Evolutionary conservation across 2,329 filamentous ascomycete species (phyloP).

Genomic region (Harringtonia lauricola): DNA sequence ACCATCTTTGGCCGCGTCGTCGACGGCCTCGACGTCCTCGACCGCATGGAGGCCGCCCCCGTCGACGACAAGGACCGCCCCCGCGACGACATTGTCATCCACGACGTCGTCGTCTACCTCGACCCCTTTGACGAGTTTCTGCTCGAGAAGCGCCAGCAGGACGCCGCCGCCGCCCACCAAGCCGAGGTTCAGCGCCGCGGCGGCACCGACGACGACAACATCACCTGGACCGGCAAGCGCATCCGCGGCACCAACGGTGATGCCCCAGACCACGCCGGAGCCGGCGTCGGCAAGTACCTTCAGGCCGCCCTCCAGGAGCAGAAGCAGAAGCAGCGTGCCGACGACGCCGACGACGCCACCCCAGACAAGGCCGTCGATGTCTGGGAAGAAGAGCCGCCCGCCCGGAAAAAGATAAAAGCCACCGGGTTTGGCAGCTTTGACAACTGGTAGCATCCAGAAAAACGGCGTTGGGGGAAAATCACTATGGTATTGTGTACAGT

Average conservation of each 20-base stretch:
- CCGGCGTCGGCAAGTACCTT: slow-evolving; percentile 69
- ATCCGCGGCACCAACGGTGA: slow-evolving; percentile 46
- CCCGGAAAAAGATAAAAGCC: slow-evolving; percentile 68
- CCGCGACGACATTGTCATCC: slow-evolving; percentile 66
- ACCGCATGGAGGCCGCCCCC: slow-evolving; percentile 65
- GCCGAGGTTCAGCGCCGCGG: slow-evolving; percentile 53
- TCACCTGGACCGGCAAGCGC: slow-evolving; percentile 94
- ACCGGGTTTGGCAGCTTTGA: slow-evolving; percentile 94
- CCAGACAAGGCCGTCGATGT: not conserved
- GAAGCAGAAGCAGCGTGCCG: slow-evolving; percentile 6
- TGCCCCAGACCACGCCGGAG: slow-evolving; percentile 9
- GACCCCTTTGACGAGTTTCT: slow-evolving; percentile 94
- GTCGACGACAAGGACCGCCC: slow-evolving; percentile 69
- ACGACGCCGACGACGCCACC: not conserved
- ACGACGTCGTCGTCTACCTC: slow-evolving; percentile 75
- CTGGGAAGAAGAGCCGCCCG: slow-evolving; percentile 53
- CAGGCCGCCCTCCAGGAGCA: slow-evolving; percentile 35
- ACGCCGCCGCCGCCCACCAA: slow-evolving; percentile 43
- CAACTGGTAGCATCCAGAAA: slow-evolving; percentile 52
- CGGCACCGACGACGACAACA: slow-evolving; percentile 75
- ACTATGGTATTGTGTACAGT: too few relatives aligned
- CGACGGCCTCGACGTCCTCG: slow-evolving; percentile 60
- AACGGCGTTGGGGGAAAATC: not conserved
- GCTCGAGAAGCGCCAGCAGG: slow-evolving; percentile 57
- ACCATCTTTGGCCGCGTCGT: slow-evolving; percentile 90